Conservation (phyloP, 2,329 filamentous ascomycete genomes). For the Mycogone perniciosa region DNA sequence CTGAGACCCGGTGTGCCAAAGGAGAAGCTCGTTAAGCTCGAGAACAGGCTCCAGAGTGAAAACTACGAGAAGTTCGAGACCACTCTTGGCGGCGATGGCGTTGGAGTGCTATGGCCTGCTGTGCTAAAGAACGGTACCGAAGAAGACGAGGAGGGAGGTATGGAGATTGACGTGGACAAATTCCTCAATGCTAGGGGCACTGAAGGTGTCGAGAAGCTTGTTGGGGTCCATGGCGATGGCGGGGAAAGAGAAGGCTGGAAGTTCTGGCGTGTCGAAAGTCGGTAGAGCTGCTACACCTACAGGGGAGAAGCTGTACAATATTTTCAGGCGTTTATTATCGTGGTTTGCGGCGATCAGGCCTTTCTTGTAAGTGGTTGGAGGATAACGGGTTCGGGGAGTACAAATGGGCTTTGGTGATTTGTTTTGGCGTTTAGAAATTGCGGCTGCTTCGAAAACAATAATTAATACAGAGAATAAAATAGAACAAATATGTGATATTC, state of each 20-base stretch:
- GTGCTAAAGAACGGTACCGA: slow-evolving; percentile 79
- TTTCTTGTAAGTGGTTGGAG: not conserved
- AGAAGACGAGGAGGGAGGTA: slow-evolving; percentile 70
- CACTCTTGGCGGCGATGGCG: slow-evolving; percentile 85
- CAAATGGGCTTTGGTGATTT: too few species aligned
- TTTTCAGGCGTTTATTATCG: not conserved
- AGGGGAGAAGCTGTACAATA: not conserved
- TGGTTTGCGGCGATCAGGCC: slow-evolving; percentile 3
- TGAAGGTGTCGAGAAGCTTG: slow-evolving; percentile 78
- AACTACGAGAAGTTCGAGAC: slow-evolving; percentile 83
- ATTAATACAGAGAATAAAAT: too few species aligned
- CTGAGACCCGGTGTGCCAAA: slow-evolving; percentile 59
- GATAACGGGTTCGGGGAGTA: too few species aligned
- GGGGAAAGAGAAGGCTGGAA: slow-evolving; percentile 77
- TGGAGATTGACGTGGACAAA: slow-evolving; percentile 84
- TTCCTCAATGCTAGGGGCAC: slow-evolving; percentile 78
- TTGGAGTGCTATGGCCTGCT: slow-evolving; percentile 90
- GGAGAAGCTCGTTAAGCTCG: slow-evolving; percentile 55
- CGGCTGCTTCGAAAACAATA: too few species aligned
- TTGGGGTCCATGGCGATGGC: slow-evolving; percentile 65
- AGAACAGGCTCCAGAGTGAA: slow-evolving; percentile 58
- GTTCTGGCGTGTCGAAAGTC: slow-evolving; percentile 66
- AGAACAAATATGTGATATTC: too few species aligned
- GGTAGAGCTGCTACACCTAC: slow-evolving; percentile 13
- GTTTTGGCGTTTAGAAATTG: too few species aligned